Evolutionary conservation across 768 basidiomycete genomes (phyloP), one percentile per base, ranked within the genome.

Genomic region (Xerocomellus dryophilus): DNA sequence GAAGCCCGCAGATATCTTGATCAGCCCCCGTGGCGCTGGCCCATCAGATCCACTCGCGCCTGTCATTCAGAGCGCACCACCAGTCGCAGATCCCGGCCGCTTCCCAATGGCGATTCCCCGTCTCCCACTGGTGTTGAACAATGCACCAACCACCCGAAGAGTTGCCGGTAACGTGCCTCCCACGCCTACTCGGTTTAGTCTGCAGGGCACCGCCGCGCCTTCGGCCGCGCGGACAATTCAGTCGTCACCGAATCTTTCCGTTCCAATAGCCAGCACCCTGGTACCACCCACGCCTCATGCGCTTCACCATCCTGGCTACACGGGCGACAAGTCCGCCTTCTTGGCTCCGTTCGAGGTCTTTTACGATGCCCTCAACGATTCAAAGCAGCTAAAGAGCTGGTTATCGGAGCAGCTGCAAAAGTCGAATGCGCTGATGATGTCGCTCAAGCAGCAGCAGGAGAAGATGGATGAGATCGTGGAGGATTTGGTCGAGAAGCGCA

Each of bases 331-430:
- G 66, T 74, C 81, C 1, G 85, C 89, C 18, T 94, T 94, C 69
- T 72, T 94, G 44, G 83, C 86, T 0, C 90, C 89, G 3, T 94
- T 93, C 60, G 88, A 87, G 63, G 69, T 79, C 47, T 93, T 94
- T 69, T 94, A 92, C 66, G 90, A 93, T 54, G 85, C 90, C 4
- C 80, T 94, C 31, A 80, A 84, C 50, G 92, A 92, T 67, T 84
- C 87, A 15, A 85, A 82, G 64, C 82, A 89, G 63, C 80, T 93
- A 53, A 91, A 92, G 71, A 63, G 67, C 35, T 90, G 90, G 85
- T 76, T 93, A 7, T 74, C 77, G 21, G 86, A 88, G 42, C 90
- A 93, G 69, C 71, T 92, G 32, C 78, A 81, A 57, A 81, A 80
- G 64, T 83, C 85, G 34, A 81, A 79, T 50, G 59, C 78, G 14